Evolutionary conservation across 179 eudicot genomes (phyloP).

Genomic region (Beta corolliflora): DNA sequence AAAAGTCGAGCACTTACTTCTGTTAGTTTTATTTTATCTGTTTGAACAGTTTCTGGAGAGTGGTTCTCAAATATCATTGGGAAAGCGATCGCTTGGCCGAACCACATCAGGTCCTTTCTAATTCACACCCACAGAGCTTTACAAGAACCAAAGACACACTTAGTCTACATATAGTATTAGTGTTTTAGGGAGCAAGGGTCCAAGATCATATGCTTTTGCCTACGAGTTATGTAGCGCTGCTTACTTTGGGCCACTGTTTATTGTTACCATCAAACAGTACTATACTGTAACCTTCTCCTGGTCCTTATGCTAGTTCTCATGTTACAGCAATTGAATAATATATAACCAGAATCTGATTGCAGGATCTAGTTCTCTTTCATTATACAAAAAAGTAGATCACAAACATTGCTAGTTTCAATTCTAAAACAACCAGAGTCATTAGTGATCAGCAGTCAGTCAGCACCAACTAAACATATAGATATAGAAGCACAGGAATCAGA

Average conservation of each 20-base stretch:
- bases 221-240: background rate
- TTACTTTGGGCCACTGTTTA: background rate
- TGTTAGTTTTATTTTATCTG: background rate
- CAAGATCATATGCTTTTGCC: background rate
- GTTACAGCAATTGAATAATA: background rate
- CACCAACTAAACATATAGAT: background rate
- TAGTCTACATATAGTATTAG: background rate
- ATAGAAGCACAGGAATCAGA: background rate
- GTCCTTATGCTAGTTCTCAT: too few relatives aligned
- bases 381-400: too few relatives aligned
- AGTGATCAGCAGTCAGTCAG: background rate
- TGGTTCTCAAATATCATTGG: slow-evolving; percentile 12
- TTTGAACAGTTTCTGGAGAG: slow-evolving; percentile 27
- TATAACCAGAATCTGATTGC: too few relatives aligned
- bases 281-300: background rate
- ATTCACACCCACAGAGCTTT: background rate
- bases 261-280: background rate
- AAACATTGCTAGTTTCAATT: background rate
- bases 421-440: background rate
- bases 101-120: slow-evolving; percentile 22
- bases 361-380: too few relatives aligned
- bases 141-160: background rate
- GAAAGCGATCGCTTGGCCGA: slow-evolving; percentile 19
- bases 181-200: background rate
- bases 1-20: background rate